Conservation (phyloP, 2,329 filamentous ascomycete genomes). For the Aspergillus puulaauensis region DNA sequence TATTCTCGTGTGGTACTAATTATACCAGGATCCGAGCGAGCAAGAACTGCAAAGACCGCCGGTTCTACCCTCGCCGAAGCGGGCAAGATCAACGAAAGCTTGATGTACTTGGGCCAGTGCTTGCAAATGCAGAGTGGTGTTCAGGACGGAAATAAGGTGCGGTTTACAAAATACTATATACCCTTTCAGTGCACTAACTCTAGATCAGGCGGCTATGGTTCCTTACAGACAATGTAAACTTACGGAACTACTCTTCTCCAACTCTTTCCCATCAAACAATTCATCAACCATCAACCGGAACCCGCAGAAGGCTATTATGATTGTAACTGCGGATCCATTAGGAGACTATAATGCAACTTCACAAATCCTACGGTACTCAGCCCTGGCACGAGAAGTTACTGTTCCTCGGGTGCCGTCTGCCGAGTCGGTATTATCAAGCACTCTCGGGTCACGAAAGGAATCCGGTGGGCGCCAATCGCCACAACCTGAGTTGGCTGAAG, state of each 20-base stretch:
- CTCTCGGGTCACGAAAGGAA: conserved; percentile 32
- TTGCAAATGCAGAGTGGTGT: conserved; percentile 90
- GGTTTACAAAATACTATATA: not conserved
- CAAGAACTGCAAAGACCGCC: conserved; percentile 88
- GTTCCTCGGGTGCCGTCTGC: conserved; percentile 85
- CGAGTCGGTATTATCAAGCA: conserved; percentile 59
- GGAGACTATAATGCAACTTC: conserved; percentile 97
- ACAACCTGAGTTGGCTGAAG: conserved; percentile 51
- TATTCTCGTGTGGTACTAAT: conserved; percentile 12
- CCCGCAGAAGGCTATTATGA: conserved; percentile 89
- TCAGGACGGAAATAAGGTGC: conserved; percentile 71
- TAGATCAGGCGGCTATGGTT: conserved; percentile 64
- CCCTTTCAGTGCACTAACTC: conserved; percentile 12
- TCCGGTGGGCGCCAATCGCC: conserved; percentile 45
- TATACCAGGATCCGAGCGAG: conserved; percentile 71
- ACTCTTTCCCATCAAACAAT: conserved; percentile 67
- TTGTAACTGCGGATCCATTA: conserved; percentile 88
- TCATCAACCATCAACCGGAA: conserved; percentile 54
- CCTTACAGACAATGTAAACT: conserved; percentile 83
- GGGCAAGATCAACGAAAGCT: conserved; percentile 95
- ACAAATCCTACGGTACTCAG: conserved; percentile 92
- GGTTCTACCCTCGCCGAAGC: conserved; percentile 91
- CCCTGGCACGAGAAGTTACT: conserved; percentile 87
- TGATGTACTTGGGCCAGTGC: conserved; percentile 98
- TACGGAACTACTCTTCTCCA: conserved; percentile 82